phyloP scores from a whole-genome alignment of 495 filamentous ascomycete genomes.

The Xylona heveae region DNA sequence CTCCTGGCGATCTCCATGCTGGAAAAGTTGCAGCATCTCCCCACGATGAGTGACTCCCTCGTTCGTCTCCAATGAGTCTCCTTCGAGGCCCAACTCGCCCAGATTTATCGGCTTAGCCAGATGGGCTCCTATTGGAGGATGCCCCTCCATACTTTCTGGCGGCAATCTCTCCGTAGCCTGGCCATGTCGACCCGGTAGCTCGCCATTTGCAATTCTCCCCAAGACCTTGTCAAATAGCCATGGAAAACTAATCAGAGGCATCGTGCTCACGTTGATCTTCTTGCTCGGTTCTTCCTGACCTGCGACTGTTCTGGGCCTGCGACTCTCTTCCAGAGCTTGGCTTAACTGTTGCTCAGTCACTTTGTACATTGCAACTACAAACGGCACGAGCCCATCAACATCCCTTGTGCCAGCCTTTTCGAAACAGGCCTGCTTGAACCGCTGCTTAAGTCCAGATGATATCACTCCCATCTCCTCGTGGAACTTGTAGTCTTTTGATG shows the following conservation, averaged over 20 bases:
- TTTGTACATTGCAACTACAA: constrained; percentile 72
- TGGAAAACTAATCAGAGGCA: constrained; percentile 82
- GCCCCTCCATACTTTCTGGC: too few species aligned
- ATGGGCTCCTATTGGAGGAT: too few species aligned
- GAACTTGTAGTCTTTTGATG: constrained; percentile 58
- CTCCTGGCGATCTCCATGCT: constrained; percentile 1
- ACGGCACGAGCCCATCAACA: constrained; percentile 36
- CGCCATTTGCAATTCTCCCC: constrained; percentile 43
- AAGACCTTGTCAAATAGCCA: constrained; percentile 69
- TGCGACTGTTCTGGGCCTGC: constrained; percentile 13
- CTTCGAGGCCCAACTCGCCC: neutral
- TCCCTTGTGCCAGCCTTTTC: constrained; percentile 38
- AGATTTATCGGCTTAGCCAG: neutral
- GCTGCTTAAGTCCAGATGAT: constrained; percentile 36
- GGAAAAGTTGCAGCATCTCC: constrained; percentile 6
- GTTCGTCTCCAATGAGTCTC: constrained; percentile 7
- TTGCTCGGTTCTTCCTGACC: constrained; percentile 13
- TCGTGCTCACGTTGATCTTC: constrained; percentile 16
- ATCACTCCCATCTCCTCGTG: constrained; percentile 59
- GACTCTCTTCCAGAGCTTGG: constrained; percentile 25
- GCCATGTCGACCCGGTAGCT: too few species aligned
- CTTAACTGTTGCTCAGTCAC: constrained; percentile 53
- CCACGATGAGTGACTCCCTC: constrained; percentile 7
- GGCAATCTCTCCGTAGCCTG: too few species aligned
- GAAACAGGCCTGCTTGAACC: constrained; percentile 41